Percentiles rank a stretch among this genome's conserved stretches.
These are phyloP conservation scores for Colletotrichum tofieldiae DNA, from an alignment of 2,329 filamentous ascomycete genomes.

Conservation along the genomic window DNA sequence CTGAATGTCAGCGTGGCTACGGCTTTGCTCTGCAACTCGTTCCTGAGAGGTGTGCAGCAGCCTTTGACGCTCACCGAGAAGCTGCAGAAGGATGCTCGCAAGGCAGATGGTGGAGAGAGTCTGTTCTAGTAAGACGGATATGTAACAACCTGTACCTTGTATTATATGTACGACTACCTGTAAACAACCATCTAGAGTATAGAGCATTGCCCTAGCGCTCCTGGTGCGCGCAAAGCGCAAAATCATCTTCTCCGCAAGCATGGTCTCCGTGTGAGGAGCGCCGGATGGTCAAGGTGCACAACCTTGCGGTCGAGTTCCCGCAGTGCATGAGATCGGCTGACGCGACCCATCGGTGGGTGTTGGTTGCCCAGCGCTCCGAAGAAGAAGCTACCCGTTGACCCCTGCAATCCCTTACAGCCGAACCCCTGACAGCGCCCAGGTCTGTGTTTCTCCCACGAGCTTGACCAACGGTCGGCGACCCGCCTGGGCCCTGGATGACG, in stretches of 20 bases:
- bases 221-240: background rate
- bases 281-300: background rate
- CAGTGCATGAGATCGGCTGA: conserved; percentile 14
- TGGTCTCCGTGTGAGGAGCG: background rate
- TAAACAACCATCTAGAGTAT: conserved; percentile 1
- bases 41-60: conserved; percentile 64
- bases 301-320: conserved; percentile 2
- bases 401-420: conserved; percentile 20
- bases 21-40: conserved; percentile 80
- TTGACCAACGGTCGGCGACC: conserved; percentile 8
- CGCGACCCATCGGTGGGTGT: background rate
- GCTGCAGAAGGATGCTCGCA: conserved; percentile 55
- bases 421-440: conserved; percentile 27
- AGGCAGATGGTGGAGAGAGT: conserved; percentile 40
- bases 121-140: conserved; percentile 26
- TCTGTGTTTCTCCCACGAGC: conserved; percentile 22
- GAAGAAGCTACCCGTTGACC: conserved; percentile 15
- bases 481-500: conserved; percentile 25
- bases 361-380: conserved; percentile 11
- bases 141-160: conserved; percentile 25
- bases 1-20: conserved; percentile 94
- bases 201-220: background rate
- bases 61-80: conserved; percentile 51
- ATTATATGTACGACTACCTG: conserved; percentile 30
- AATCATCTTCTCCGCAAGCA: background rate